Evolutionary conservation across 306 rosid species (phyloP), one percentile per base, ranked within the genome.

Genomic region (Prosopis cineraria): DNA sequence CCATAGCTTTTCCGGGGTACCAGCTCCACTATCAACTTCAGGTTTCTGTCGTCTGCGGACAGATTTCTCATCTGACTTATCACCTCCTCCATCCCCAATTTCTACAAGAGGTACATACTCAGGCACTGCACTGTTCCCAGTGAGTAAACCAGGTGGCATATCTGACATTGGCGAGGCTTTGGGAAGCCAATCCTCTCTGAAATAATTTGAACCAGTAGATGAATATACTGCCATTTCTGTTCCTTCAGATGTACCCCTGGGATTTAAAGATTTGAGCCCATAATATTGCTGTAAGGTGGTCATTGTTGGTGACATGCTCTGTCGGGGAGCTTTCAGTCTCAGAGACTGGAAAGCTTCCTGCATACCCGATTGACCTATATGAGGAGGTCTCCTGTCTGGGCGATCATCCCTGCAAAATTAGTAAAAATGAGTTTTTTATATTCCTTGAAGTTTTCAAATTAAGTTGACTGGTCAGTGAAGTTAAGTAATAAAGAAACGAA

Each of bases 31-130:
- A 78, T 89, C 97, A 74, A 80, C 89, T 56, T 90, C 91, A n/a
- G 85, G 60, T 74, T 87, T 90, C 80, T 83, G 92, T 81, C 93
- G 96, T 85, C 97, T 84, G 13, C 97, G 93, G 70, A 92, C 91
- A 0, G 91, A 86, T 75, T 89, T 90, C 77, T 92, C 97, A 53
- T 89, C 94, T 47, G 87, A 88, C 81, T 79, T 92, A 19, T 90
- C 93, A 73, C 62, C 68, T 47, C 78, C 89, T 33, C 85, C 91
- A 52, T 89, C 85, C 20, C 85, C 86, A n/a, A 82, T 67, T 22
- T 90, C 92, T 24, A 83, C 47, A 69, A 65, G 58, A 76, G 63
- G 83, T 64, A 75, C 70, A 73, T 80, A 70, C 12, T 72, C 87
- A 37, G 83, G 75, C 62, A 63, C 68, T n/a, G 74, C 82, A 77